Evolutionary conservation across 176 grass and related monocot species (phyloP), one percentile per base, ranked within the genome.

Genomic region (Raddia distichophylla): DNA sequence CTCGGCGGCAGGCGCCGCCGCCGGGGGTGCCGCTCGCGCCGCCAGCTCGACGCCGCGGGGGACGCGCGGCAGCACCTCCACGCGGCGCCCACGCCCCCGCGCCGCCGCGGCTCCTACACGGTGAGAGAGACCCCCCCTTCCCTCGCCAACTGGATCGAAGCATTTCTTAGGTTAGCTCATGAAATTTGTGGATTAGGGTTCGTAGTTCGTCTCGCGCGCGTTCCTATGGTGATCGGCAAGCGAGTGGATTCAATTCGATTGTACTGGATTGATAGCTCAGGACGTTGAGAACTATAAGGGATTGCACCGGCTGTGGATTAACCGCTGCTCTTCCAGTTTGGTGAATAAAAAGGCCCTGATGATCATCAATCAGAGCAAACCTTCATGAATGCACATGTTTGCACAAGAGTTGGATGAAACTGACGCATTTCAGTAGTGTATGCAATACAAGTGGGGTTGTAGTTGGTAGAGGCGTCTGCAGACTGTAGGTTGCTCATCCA

Each of bases 51-150:
- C 33, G 79, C 80, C 74, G 69, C 82, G 75, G 71, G 71, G 79
- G 80, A 67, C 32, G 83, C 72, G 52, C 74, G 72, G 2, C 86
- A 83, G 54, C 81, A 80, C 57, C 86, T 87, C 9, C 73, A 75
- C 70, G 63, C 81, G 62, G 79, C 59, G 4, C 53, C 73, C 14
- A 77, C 76, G 34, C 81, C 84, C 18, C 59, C 69, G 56, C 87
- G 83, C 63, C 84, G 84, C 52, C 86, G 76, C 43, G 81, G 64
- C 10, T 81, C 89, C 2, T 84, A 87, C 85, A 84, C 85, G 15
- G 85, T 91, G 44, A 90, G 79, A 46, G 1, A 43, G 49, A 27
- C 27, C 27, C 27, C 27, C 27, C 27, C 27, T 27, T 27, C 27
- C 27, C 27, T 27, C 27, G 27, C 27, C 27, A 27, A 27, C 27